Evolutionary conservation across 164 flowering plant species (phyloP), one percentile per base, ranked within the genome.

Genomic region (Stephania japonica): DNA sequence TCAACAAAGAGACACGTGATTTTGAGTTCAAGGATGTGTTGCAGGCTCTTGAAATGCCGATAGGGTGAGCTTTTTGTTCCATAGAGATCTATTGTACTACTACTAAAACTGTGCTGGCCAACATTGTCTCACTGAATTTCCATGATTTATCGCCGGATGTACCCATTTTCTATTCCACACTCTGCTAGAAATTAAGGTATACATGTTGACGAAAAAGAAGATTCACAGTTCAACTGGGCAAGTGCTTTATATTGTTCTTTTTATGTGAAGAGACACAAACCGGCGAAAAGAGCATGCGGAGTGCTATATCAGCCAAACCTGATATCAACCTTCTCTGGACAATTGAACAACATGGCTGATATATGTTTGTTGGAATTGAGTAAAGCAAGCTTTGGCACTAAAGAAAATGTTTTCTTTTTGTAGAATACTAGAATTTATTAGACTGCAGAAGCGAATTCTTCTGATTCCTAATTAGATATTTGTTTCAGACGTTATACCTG

Each of bases 1-100:
- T 95, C 81, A 95, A 93, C 85, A 91, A 79, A 78, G 81, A 89
- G 77, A 86, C 98, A 7, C 92, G 65, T 43, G 92, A 92, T 6
- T 95, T 95, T 72, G 98, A 95, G 80, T 95, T 93, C 83, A 88
- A 88, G 78, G 97, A 95, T 77, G 97, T 95, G 64, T 78, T 93
- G 61, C 85, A 77, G 72, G 88, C 89, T 4, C 79, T 93, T 65
- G 86, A 87, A 38, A 91, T 91, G 88, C 93, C 99, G n/a, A 62
- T 77, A 27, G 77, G 85, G 43, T 91, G 83, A 87, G 64, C 64
- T 59, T 7, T 56, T 44, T 72, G 78, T 72, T 6, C 50, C 38
- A 7, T 23, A 38, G 21, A 21, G 8, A 70, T 38, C 72, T 16
- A 38, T 12, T 26, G 32, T 53, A 0, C n/a, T 23, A 10, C 14